These are phyloP conservation scores for Arbutus unedo DNA, from an alignment of 148 eudicot genomes.

Conservation along the genomic window DNA sequence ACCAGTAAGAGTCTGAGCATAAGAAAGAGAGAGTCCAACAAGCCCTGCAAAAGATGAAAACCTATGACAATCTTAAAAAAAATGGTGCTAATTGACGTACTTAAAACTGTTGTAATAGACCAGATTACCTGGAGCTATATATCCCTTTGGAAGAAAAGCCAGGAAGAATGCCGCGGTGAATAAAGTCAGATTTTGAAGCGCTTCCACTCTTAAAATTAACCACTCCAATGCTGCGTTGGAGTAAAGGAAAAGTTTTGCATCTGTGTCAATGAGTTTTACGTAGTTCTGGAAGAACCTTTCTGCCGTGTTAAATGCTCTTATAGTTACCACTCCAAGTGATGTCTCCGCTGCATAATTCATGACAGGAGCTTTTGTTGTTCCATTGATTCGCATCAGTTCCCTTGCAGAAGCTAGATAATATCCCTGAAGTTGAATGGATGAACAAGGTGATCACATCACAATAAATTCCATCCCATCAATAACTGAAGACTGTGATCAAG, in stretches of 20 bases:
- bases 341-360: slow-evolving; percentile 64
- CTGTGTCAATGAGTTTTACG: slow-evolving; percentile 56
- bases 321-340: slow-evolving; percentile 57
- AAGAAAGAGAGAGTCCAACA: slow-evolving; percentile 78
- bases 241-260: slow-evolving; percentile 63
- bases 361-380: slow-evolving; percentile 72
- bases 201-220: slow-evolving; percentile 60
- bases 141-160: slow-evolving; percentile 50
- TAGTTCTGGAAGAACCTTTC: slow-evolving; percentile 50
- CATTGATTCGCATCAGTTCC: slow-evolving; percentile 67
- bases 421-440: slow-evolving; percentile 27
- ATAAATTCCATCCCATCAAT: not conserved
- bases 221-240: slow-evolving; percentile 56
- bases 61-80: not conserved
- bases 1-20: slow-evolving; percentile 50
- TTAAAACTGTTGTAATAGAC: not conserved
- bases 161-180: slow-evolving; percentile 54
- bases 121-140: slow-evolving; percentile 45
- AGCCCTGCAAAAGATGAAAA: slow-evolving; percentile 37
- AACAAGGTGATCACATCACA: not conserved
- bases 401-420: slow-evolving; percentile 60
- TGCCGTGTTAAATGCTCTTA: slow-evolving; percentile 52
- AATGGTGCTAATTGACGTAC: not conserved
- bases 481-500: not conserved
- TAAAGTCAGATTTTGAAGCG: slow-evolving; percentile 60